A percentile compares a stretch with the other conserved stretches of the same genome.
These are phyloP conservation scores for Sungouiozyma intestinalis DNA, from an alignment of 805 yeast genomes.

Conservation along the genomic window DNA sequence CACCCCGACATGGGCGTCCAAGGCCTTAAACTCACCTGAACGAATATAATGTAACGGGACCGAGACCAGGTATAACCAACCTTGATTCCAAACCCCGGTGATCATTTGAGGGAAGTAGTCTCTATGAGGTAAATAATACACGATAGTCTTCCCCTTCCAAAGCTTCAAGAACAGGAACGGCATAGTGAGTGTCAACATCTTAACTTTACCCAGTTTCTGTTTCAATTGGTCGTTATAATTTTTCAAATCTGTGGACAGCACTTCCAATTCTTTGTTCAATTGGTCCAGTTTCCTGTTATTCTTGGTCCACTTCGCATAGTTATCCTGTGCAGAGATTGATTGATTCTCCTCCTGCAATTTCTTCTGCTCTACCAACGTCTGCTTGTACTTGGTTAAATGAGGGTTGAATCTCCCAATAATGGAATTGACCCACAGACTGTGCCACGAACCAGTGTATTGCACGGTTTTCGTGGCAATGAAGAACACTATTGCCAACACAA, in stretches of 20 bases:
- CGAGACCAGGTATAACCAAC: slow-evolving; percentile 22
- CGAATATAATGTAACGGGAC: slow-evolving; percentile 17
- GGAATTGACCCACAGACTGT: slow-evolving; percentile 13
- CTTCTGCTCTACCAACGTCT: slow-evolving; percentile 35
- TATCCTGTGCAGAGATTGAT: slow-evolving; percentile 74
- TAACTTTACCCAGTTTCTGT: slow-evolving; percentile 4
- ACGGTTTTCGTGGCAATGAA: slow-evolving; percentile 14
- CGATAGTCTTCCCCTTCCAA: slow-evolving; percentile 26
- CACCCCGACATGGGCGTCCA: slow-evolving; percentile 15
- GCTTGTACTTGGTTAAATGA: slow-evolving; percentile 22
- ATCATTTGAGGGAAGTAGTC: slow-evolving; percentile 24
- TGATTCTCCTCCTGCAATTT: slow-evolving; percentile 43
- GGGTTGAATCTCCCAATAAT: slow-evolving; percentile 11
- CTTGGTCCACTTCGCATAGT: slow-evolving; percentile 94
- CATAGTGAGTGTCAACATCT: slow-evolving; percentile 18
- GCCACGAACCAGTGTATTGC: slow-evolving; percentile 17
- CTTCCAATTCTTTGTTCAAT: slow-evolving; percentile 41
- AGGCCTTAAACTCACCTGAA: background rate
- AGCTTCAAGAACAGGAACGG: slow-evolving; percentile 26
- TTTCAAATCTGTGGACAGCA: slow-evolving; percentile 32
- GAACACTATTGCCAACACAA: slow-evolving; percentile 12
- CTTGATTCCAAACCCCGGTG: slow-evolving; percentile 25
- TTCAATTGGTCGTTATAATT: slow-evolving; percentile 4
- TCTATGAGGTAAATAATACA: slow-evolving; percentile 20
- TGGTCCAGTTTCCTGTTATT: slow-evolving; percentile 63